Evolutionary conservation across 495 filamentous ascomycete species (phyloP).

Genomic region (Patellaria atrata): DNA sequence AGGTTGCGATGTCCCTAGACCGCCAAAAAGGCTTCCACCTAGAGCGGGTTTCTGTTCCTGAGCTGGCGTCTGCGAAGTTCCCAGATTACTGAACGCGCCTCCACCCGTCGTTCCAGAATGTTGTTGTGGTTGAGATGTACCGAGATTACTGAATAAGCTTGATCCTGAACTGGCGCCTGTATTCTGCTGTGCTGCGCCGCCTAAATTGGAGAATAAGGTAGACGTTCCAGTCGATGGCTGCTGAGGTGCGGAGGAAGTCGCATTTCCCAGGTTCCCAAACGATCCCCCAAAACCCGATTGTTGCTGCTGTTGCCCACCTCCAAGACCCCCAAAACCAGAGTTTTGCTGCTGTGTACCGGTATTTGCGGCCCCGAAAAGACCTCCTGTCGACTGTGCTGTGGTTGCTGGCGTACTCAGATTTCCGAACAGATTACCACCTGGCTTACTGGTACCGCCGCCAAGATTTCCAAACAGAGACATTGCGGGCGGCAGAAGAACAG

Average conservation of each 20-base stretch:
- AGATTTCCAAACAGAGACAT: too few species aligned
- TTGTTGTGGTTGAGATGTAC: not conserved
- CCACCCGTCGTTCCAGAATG: not conserved
- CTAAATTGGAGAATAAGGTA: constrained; percentile 1
- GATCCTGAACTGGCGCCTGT: too few species aligned
- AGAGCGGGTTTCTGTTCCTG: constrained; percentile 1
- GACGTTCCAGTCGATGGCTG: not conserved
- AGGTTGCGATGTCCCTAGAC: constrained; percentile 5
- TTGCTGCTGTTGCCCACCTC: too few species aligned
- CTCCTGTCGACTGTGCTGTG: too few species aligned
- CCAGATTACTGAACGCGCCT: constrained; percentile 12
- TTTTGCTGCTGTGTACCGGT: too few species aligned
- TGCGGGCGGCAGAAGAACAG: too few species aligned
- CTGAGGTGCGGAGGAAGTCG: not conserved
- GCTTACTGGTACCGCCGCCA: too few species aligned
- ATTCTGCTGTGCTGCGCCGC: not conserved
- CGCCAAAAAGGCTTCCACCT: constrained; percentile 8
- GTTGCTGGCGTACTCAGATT: too few species aligned
- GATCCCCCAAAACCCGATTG: too few species aligned
- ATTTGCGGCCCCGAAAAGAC: too few species aligned
- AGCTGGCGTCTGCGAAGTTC: constrained; percentile 8
- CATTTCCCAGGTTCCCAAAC: constrained; percentile 1
- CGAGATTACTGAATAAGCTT: constrained; percentile 1
- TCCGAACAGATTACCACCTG: too few species aligned
- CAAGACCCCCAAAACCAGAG: too few species aligned